phyloP scores from a whole-genome alignment of 306 rosid genomes.

The Heteromeles arbutifolia region DNA sequence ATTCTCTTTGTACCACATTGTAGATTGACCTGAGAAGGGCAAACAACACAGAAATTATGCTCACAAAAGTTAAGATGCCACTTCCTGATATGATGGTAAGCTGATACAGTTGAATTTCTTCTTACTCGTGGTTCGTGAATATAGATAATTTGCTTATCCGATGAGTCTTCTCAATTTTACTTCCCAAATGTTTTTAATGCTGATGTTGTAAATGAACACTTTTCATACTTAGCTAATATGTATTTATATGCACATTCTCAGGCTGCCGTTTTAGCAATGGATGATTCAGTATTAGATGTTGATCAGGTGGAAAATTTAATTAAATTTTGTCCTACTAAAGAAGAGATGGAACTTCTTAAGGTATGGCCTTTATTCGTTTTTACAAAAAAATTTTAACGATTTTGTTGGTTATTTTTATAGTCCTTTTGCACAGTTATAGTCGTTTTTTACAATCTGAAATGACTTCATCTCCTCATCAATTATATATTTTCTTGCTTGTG shows the following conservation, averaged over 20 bases:
- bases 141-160: not conserved
- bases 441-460: not conserved
- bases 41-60: conserved; percentile 97
- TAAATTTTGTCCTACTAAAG: conserved; percentile 95
- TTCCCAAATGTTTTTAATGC: not conserved
- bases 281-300: conserved; percentile 81
- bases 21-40: conserved; percentile 97
- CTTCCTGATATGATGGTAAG: conserved; percentile 99
- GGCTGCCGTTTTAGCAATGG: conserved; percentile 94
- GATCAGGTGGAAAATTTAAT: conserved; percentile 97
- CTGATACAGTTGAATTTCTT: conserved; percentile 5
- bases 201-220: conserved; percentile 10
- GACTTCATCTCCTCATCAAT: not conserved
- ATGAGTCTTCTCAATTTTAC: not conserved
- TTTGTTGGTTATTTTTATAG: conserved; percentile 12
- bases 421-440: conserved; percentile 3
- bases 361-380: conserved; percentile 31
- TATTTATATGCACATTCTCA: conserved; percentile 31
- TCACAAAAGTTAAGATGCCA: conserved; percentile 98
- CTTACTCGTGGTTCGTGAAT: not conserved
- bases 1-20: conserved; percentile 17
- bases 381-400: conserved; percentile 5
- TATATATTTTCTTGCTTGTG: conserved; percentile 20
- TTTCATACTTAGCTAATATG: conserved; percentile 15
- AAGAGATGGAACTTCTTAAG: conserved; percentile 97